A percentile compares a stretch with the other conserved stretches of the same genome.
Conservation (phyloP, 2,329 filamentous ascomycete species). For the Ophiostoma perfectum region DNA sequence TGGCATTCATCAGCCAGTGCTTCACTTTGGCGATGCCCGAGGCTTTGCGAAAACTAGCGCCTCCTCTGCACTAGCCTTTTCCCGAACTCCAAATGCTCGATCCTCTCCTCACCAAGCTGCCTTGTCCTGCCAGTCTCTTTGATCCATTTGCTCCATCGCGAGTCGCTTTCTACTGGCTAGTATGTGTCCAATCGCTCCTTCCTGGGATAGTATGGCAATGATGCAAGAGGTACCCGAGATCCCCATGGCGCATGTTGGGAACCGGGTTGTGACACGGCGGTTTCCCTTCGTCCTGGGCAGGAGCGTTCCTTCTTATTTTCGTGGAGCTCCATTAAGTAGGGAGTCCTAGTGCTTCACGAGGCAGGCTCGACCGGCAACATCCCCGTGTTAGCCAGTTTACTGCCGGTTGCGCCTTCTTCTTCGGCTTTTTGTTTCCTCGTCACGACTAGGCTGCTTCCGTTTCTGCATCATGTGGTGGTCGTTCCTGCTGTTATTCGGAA, state of each 20-base stretch:
- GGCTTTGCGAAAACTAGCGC: constrained; percentile 21
- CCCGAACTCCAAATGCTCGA: constrained; percentile 11
- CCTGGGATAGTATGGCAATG: constrained; percentile 1
- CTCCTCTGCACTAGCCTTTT: constrained; percentile 13
- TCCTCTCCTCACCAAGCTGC: background rate
- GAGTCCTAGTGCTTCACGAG: constrained; percentile 4
- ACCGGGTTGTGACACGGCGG: constrained; percentile 11
- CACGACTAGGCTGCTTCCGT: background rate
- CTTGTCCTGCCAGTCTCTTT: background rate
- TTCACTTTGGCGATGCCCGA: constrained; percentile 21
- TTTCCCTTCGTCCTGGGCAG: constrained; percentile 19
- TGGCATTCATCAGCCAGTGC: constrained; percentile 9
- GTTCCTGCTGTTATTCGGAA: background rate
- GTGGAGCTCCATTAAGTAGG: constrained; percentile 13
- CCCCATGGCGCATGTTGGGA: constrained; percentile 15
- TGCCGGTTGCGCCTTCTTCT: constrained; percentile 10
- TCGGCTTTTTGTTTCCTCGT: constrained; percentile 10
- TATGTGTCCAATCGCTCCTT: constrained; percentile 11
- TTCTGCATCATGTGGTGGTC: background rate
- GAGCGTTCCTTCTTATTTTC: constrained; percentile 24
- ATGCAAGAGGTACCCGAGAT: constrained; percentile 19
- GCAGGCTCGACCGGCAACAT: background rate
- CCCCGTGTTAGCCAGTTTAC: background rate
- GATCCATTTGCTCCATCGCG: background rate
- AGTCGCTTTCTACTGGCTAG: constrained; percentile 10